These are phyloP conservation scores for Starmera pachycereana DNA, from an alignment of 805 yeast species.

Conservation along the genomic window DNA sequence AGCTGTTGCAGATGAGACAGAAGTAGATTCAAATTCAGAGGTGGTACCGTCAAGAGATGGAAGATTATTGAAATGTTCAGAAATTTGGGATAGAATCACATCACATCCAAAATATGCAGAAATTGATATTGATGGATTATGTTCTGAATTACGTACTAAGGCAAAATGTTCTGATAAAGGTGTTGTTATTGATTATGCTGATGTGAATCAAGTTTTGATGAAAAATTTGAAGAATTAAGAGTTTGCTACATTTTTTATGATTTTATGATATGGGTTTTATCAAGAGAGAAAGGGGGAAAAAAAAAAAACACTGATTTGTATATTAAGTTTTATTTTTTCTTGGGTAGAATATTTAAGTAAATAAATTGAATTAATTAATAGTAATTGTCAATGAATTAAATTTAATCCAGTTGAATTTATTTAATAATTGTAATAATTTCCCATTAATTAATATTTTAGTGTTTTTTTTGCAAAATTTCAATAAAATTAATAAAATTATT, in stretches of 20 bases:
- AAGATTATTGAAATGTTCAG: slow-evolving; percentile 66
- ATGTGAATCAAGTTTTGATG: slow-evolving; percentile 50
- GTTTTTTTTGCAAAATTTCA: slow-evolving; percentile 11
- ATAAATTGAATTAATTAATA: slow-evolving; percentile 1
- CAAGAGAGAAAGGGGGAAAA: too few relatives aligned
- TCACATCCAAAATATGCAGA: slow-evolving; percentile 91
- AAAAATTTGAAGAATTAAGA: slow-evolving; percentile 3
- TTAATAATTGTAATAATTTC: slow-evolving; percentile 6
- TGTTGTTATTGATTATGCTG: slow-evolving; percentile 73
- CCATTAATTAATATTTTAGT: neutral
- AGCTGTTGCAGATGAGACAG: slow-evolving; percentile 2
- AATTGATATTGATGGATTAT: slow-evolving; percentile 88
- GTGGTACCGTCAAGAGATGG: slow-evolving; percentile 64
- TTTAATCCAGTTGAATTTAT: slow-evolving; percentile 9
- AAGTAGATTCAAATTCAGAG: slow-evolving; percentile 25
- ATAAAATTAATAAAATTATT: slow-evolving; percentile 8
- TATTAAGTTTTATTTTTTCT: too few relatives aligned
- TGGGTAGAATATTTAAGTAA: too few relatives aligned
- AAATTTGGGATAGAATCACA: slow-evolving; percentile 93
- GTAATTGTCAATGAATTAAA: slow-evolving; percentile 13
- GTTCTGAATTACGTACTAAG: slow-evolving; percentile 79
- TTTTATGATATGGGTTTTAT: too few relatives aligned
- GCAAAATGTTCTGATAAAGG: slow-evolving; percentile 95
- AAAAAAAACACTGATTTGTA: too few relatives aligned
- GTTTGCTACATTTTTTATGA: neutral